These are phyloP conservation scores for Candolleomyces eurysporus DNA, from an alignment of 768 basidiomycete genomes.

Conservation along the genomic window DNA sequence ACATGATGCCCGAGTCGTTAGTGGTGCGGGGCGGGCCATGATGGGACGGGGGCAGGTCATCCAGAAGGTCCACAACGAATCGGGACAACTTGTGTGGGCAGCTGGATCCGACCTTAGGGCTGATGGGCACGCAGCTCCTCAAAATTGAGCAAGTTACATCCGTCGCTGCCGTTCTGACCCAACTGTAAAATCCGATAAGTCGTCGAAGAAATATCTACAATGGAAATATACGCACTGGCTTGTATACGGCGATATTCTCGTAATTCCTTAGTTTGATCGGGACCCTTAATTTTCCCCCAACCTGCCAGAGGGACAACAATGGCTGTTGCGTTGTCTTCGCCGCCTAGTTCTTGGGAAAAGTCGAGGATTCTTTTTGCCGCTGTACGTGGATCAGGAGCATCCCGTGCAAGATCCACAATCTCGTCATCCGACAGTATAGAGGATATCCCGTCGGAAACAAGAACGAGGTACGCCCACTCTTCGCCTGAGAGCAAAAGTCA, in stretches of 20 bases:
- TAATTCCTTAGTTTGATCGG: slow-evolving; percentile 78
- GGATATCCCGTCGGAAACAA: slow-evolving; percentile 93
- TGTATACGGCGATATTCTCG: slow-evolving; percentile 75
- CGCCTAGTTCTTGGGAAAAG: slow-evolving; percentile 85
- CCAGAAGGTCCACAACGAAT: slow-evolving; percentile 66
- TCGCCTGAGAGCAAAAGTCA: slow-evolving; percentile 43
- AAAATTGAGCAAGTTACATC: slow-evolving; percentile 64
- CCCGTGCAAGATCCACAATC: slow-evolving; percentile 84
- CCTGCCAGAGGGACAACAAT: slow-evolving; percentile 90
- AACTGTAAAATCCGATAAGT: slow-evolving; percentile 31
- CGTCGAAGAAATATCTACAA: background rate
- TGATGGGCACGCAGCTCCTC: slow-evolving; percentile 85
- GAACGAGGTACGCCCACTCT: slow-evolving; percentile 83
- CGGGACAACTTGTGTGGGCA: slow-evolving; percentile 85
- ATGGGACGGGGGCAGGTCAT: slow-evolving; percentile 91
- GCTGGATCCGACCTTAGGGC: slow-evolving; percentile 89
- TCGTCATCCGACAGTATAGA: slow-evolving; percentile 92
- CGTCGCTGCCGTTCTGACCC: slow-evolving; percentile 66
- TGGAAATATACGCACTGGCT: slow-evolving; percentile 43
- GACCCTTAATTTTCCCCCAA: slow-evolving; percentile 81
- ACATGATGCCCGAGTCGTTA: slow-evolving; percentile 68
- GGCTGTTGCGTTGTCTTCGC: slow-evolving; percentile 89
- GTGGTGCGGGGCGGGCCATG: slow-evolving; percentile 58
- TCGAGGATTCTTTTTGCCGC: slow-evolving; percentile 84
- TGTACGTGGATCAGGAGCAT: slow-evolving; percentile 62